Evolutionary conservation across 257 asterid species (phyloP).

Genomic region (Salvia splendens): DNA sequence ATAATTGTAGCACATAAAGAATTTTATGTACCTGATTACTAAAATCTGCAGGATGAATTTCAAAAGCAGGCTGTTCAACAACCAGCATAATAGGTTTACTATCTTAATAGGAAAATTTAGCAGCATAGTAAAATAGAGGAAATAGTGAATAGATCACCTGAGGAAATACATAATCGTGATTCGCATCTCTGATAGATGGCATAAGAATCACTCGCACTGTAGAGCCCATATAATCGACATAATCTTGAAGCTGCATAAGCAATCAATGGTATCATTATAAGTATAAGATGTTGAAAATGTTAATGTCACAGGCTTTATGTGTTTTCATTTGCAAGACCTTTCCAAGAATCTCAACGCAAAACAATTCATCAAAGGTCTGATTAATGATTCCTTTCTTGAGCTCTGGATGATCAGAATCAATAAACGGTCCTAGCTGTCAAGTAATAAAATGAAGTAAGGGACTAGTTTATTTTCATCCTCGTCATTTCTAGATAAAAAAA

Average conservation of each 20-base stretch:
- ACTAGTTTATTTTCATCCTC: conserved; percentile 22
- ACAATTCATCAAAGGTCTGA: conserved; percentile 75
- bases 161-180: conserved; percentile 93
- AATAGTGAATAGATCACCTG: conserved; percentile 50
- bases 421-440: conserved; percentile 83
- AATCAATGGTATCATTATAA: conserved; percentile 26
- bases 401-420: conserved; percentile 93
- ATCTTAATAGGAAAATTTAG: conserved; percentile 25
- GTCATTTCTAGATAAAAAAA: conserved; percentile 26
- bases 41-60: conserved; percentile 50
- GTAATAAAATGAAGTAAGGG: conserved; percentile 39
- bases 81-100: conserved; percentile 20
- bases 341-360: conserved; percentile 72
- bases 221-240: conserved; percentile 91
- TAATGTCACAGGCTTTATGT: conserved; percentile 20
- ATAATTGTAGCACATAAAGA: conserved; percentile 11
- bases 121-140: conserved; percentile 20
- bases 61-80: conserved; percentile 81
- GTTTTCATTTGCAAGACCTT: conserved; percentile 53
- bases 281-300: conserved; percentile 22
- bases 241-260: conserved; percentile 79
- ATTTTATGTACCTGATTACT: conserved; percentile 64
- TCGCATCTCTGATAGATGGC: conserved; percentile 92
- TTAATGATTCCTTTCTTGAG: conserved; percentile 63
- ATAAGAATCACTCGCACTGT: conserved; percentile 73